Percentiles rank a stretch among this genome's conserved stretches.
These are phyloP conservation scores for Croton laevigatus DNA, from an alignment of 441 rosid genomes.

Conservation along the genomic window DNA sequence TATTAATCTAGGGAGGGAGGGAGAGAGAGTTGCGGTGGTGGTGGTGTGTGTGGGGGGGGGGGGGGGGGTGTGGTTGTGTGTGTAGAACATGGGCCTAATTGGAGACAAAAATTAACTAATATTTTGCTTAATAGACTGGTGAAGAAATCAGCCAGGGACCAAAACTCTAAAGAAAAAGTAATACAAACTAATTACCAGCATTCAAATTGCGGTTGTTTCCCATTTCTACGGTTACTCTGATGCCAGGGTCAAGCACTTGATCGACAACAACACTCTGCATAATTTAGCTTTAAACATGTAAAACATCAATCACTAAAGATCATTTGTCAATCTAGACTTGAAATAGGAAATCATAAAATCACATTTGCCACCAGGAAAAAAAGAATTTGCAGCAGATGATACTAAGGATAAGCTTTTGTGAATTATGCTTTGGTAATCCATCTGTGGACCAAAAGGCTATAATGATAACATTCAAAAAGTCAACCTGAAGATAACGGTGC, in stretches of 20 bases:
- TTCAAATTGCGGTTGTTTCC: constrained; percentile 67
- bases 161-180: not conserved
- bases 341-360: constrained; percentile 5
- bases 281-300: constrained; percentile 24
- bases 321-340: not conserved
- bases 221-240: constrained; percentile 91
- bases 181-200: constrained; percentile 37
- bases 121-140: not conserved
- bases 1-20: not conserved
- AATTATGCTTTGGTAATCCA: not conserved
- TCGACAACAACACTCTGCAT: constrained; percentile 71
- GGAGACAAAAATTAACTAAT: not conserved
- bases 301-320: constrained; percentile 13
- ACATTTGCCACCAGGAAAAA: not conserved
- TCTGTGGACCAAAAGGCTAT: not conserved
- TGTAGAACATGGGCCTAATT: not conserved
- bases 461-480: not conserved
- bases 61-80: too few relatives aligned
- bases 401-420: not conserved
- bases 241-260: constrained; percentile 71
- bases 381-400: not conserved
- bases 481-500: constrained; percentile 1
- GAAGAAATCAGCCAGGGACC: constrained; percentile 3
- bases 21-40: not conserved
- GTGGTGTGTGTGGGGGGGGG: too few relatives aligned